Evolutionary conservation across 2,329 filamentous ascomycete genomes (phyloP), one percentile per base, ranked within the genome.

Genomic region (Teratosphaeria pseudoeucalypti): DNA sequence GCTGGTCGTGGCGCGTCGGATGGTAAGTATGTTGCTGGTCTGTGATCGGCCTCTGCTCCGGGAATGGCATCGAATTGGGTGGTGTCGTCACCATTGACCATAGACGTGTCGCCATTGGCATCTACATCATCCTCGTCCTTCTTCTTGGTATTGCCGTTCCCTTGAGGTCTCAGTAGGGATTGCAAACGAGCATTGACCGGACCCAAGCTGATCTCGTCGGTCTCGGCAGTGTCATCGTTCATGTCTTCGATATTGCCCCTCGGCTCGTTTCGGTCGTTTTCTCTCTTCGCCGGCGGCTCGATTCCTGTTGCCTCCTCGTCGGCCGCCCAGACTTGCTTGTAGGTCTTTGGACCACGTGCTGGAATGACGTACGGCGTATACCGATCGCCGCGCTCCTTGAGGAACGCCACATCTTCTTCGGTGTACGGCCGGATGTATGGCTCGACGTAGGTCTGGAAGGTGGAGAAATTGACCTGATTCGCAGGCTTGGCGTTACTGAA

Each of bases 401-500:
- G 75, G 71, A 96, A 99, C 0, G 90, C 90, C 54, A 96, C 82
- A 70, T 99, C 94, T 71, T 99, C 94, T 71, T 99, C 94, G 0
- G 87, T 89, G 66, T 95, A 88, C 0, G 88, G 85, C 6, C 92
- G 85, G 65, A 96, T 94, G 76, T 89, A 97, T 0, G 92, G 90
- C 64, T 99, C 94, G 58, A 95, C 83, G 71, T 94, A 96, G 6
- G 88, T 86, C n/a, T 88, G 87, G 74, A 99, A 99, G 1, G 92
- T 96, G 59, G 85, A 88, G 65, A 94, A 94, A 72, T 89, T 92
- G 72, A 97, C 94, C 77, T 99, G 94, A 68, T 92, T 95, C 23
- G 87, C 86, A 5, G 92, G 91, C 72, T 97, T 99, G 37, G 90
- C 88, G 71, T 85, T 95, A 71, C 90, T 96, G 70, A 96, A 97